Evolutionary conservation across 164 flowering plant species (phyloP).

Genomic region (Dillenia turbinata): DNA sequence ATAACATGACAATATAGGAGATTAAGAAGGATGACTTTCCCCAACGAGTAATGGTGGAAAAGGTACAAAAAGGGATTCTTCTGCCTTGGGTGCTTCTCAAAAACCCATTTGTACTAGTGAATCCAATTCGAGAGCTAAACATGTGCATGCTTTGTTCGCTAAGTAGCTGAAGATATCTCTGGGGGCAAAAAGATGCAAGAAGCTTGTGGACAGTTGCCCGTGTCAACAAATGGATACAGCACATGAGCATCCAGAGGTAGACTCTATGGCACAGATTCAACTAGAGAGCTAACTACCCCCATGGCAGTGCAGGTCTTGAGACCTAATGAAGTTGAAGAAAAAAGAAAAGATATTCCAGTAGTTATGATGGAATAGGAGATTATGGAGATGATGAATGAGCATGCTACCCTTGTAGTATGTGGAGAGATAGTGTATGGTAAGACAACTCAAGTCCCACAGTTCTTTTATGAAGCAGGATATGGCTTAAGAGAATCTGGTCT

Average conservation of each 20-base stretch:
- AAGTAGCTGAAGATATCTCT: neutral
- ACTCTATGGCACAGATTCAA: too few species aligned
- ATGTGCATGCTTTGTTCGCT: conserved; percentile 5
- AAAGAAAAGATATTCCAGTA: conserved; percentile 78
- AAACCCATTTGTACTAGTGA: conserved; percentile 13
- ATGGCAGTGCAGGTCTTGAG: conserved; percentile 72
- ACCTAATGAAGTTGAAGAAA: conserved; percentile 62
- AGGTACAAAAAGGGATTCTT: conserved; percentile 6
- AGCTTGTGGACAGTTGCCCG: conserved; percentile 9
- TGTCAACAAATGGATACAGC: neutral
- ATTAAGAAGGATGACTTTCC: conserved; percentile 2
- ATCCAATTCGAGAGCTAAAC: conserved; percentile 6
- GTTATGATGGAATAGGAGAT: conserved; percentile 98
- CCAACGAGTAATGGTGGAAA: conserved; percentile 9
- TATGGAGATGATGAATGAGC: conserved; percentile 88
- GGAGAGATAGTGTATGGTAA: conserved; percentile 98
- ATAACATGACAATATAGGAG: conserved; percentile 6
- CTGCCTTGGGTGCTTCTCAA: conserved; percentile 17
- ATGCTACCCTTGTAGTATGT: conserved; percentile 63
- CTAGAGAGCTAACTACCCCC: conserved; percentile 25
- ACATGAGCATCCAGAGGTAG: too few species aligned
- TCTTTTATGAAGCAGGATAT: conserved; percentile 95
- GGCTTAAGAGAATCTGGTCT: conserved; percentile 42
- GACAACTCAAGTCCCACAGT: conserved; percentile 97
- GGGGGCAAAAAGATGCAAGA: conserved; percentile 6